phyloP scores from a whole-genome alignment of 1,139 yeast genomes.

The Protomyces arabidopsidicola region DNA sequence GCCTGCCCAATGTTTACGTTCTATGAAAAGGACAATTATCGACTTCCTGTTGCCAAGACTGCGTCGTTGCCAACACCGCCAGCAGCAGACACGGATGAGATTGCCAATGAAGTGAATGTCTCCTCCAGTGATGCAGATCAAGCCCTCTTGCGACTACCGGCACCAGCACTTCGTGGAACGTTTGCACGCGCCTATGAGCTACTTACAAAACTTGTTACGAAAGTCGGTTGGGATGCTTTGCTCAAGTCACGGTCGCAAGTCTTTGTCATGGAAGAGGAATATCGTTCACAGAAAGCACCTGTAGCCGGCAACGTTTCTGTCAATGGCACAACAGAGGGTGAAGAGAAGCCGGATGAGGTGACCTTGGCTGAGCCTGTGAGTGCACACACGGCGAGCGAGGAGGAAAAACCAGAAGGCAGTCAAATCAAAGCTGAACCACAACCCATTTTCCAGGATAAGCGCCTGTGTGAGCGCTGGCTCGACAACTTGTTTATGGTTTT shows the following conservation, averaged over 20 bases:
- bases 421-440: constrained; percentile 8
- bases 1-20: constrained; percentile 88
- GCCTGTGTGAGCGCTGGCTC: constrained; percentile 92
- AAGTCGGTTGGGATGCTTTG: constrained; percentile 87
- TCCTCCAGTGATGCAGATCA: constrained; percentile 51
- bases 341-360: background rate
- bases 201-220: constrained; percentile 61
- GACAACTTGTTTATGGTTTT: constrained; percentile 81
- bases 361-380: constrained; percentile 6
- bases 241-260: constrained; percentile 73
- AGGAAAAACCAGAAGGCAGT: background rate
- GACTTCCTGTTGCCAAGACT: constrained; percentile 63
- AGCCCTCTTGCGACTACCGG: constrained; percentile 65
- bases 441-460: constrained; percentile 56
- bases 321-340: background rate
- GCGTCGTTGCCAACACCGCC: constrained; percentile 71
- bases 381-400: constrained; percentile 7
- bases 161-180: constrained; percentile 70
- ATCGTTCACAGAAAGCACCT: constrained; percentile 42
- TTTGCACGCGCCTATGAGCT: constrained; percentile 74
- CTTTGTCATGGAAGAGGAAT: constrained; percentile 94
- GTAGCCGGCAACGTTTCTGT: constrained; percentile 34
- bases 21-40: constrained; percentile 50
- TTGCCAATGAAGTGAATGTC: constrained; percentile 46
- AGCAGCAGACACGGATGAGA: constrained; percentile 52